Evolutionary conservation across 2,329 filamentous ascomycete species (phyloP), one percentile per base, ranked within the genome.

Genomic region (Chrysoporthe cubensis): DNA sequence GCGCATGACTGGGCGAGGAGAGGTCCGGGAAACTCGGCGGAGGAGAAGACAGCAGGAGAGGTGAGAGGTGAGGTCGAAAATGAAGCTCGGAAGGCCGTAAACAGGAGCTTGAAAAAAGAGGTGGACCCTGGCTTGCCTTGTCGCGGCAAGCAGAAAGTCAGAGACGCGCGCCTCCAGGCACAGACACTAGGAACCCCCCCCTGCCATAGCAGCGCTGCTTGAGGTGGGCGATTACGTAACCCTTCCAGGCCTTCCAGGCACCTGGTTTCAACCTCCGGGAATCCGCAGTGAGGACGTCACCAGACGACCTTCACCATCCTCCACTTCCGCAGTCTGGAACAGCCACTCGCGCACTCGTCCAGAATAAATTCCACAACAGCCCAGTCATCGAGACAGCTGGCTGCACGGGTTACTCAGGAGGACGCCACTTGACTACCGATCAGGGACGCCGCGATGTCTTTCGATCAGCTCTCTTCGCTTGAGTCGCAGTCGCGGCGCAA

Each of bases 401-500:
- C 26, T 37, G 40, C 56, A 21, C 11, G 1, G 2, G 40, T 16
- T 40, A 44, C 40, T 26, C n/a, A 4, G 9, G 6, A 60, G 37
- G 3, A 43, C 21, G 8, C 3, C 11, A 44, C n/a, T 14, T 21
- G 43, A 32, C 8, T 48, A 42, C 26, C 64, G 26, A 62, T 7
- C 48, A 26, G 43, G 26, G n/a, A 21, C 54, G 43, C 66, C 52
- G 44, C 56, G 65, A 98, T 98, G 95, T 97, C 95, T 21, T 98
- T 96, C 81, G 92, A 97, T 78, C 92, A 93, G 74, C 87, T 96
- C 71, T 91, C 91, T 66, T 91, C 88, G 70, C 85, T 97, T 73
- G 95, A 98, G 83, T 89, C 94, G 72, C 84, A 91, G 86, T 85
- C 81, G 85, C 74, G 72, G 64, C 72, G 69, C 54, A 64, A 62